Percentiles rank a stretch among this genome's conserved stretches.
Evolutionary conservation across 345 rosid species (phyloP).

Genomic region (Orychophragmus violaceus): DNA sequence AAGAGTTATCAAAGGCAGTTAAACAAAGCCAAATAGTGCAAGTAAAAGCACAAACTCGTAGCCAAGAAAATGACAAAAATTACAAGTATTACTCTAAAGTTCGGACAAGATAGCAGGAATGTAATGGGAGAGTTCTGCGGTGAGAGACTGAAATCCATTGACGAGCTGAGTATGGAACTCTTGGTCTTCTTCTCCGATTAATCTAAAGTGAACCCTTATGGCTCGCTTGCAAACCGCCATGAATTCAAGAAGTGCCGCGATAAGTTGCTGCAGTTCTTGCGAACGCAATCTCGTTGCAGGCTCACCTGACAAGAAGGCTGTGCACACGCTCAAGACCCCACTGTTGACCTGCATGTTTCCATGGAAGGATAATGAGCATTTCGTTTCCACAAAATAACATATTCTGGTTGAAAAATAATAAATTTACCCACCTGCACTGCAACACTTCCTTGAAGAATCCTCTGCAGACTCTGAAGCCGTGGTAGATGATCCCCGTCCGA

Average conservation of each 20-base stretch:
- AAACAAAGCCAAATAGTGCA: constrained; percentile 5
- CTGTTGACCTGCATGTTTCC: constrained; percentile 79
- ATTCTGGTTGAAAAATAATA: not conserved
- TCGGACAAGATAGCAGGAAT: constrained; percentile 98
- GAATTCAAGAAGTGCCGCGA: constrained; percentile 94
- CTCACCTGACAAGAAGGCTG: constrained; percentile 96
- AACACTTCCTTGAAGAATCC: constrained; percentile 99
- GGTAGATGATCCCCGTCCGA: constrained; percentile 98
- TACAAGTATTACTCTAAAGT: constrained; percentile 36
- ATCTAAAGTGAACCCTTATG: constrained; percentile 81
- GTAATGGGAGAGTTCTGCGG: constrained; percentile 94
- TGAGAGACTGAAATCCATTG: constrained; percentile 96
- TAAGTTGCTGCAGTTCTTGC: constrained; percentile 94
- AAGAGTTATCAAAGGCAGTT: not conserved
- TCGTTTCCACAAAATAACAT: not conserved
- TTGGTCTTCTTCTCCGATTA: constrained; percentile 97
- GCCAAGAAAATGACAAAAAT: constrained; percentile 2
- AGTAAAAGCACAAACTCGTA: not conserved
- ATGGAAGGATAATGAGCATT: not conserved
- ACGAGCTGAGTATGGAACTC: constrained; percentile 99
- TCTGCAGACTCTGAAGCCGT: constrained; percentile 92
- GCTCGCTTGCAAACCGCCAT: constrained; percentile 99
- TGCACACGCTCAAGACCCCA: constrained; percentile 97
- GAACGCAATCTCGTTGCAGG: constrained; percentile 95
- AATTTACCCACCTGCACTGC: constrained; percentile 76